Evolutionary conservation across 2,329 filamentous ascomycete species (phyloP), one percentile per base, ranked within the genome.

Genomic region (Blumeria graminis): DNA sequence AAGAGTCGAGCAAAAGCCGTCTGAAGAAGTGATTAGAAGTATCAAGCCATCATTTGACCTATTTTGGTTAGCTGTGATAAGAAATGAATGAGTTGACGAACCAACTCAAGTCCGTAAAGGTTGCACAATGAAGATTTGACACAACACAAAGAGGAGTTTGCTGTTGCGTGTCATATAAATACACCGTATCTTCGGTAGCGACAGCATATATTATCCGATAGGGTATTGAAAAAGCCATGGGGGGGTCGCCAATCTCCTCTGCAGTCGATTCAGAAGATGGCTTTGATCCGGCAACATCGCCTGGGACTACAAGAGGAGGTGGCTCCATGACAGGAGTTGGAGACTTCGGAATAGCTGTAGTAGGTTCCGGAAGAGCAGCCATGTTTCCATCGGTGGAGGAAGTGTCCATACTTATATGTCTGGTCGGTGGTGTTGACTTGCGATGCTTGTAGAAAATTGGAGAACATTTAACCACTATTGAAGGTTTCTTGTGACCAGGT

Each of bases 181-280:
- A 73, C 3, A 98, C 86, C 0, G 92, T 86, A 69, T 98, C 92
- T 66, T 96, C 90, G 0, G 92, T 98, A 7, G 92, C 93, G 39
- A 98, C 90, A 3, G 90, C 92, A 69, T 96, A 98, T 0, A 98
- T 77, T 73, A 98, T 88, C 32, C 92, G 82, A 68, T 98, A 96
- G 0, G 88, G 84, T 48, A 98, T 72, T 2, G 81, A 78, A 68
- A 98, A 96, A 0, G 84, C 83, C 22, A 84, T 75, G 57, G 76
- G 79, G 2, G 81, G 77, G 3, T 71, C 66, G 13, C 69, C 70
- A 1, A 72, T 70, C 58, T 78, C 76, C 13, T 60, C 32, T 60
- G 63, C 59, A n/a, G 33, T 16, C 11, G 61, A 58, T 56, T 62
- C 65, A 69, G 56, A 66, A 63, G 69, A 86, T 1, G 77, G 73